Conservation (phyloP, 805 yeast genomes). For the Candida tallmaniae region DNA sequence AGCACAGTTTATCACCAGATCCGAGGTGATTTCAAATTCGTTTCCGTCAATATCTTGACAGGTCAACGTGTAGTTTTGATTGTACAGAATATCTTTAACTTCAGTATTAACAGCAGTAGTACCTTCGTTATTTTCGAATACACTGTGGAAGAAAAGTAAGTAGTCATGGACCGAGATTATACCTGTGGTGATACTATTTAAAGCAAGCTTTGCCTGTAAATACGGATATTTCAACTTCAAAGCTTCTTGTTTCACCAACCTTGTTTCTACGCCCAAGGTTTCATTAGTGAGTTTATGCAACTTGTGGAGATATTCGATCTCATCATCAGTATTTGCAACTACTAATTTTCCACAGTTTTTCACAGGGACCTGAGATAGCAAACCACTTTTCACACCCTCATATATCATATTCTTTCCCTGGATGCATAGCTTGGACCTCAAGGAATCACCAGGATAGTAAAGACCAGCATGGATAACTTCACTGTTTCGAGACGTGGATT, state of each 20-base stretch:
- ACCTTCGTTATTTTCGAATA: constrained; percentile 55
- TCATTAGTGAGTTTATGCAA: constrained; percentile 46
- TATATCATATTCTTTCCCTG: constrained; percentile 71
- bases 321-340: constrained; percentile 71
- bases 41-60: constrained; percentile 26
- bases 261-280: constrained; percentile 51
- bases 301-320: constrained; percentile 53
- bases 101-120: constrained; percentile 60
- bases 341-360: constrained; percentile 77
- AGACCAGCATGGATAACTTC: constrained; percentile 93
- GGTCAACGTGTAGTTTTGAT: constrained; percentile 21
- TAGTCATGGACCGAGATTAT: constrained; percentile 78
- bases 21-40: constrained; percentile 42
- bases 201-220: constrained; percentile 56
- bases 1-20: constrained; percentile 68
- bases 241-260: constrained; percentile 42
- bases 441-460: constrained; percentile 66
- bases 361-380: constrained; percentile 43
- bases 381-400: constrained; percentile 34
- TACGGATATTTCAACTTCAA: constrained; percentile 58
- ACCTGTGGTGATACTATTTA: constrained; percentile 80
- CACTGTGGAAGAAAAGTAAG: constrained; percentile 53
- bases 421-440: constrained; percentile 68
- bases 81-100: constrained; percentile 40
- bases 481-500: constrained; percentile 84